Evolutionary conservation across 768 basidiomycete species (phyloP), one percentile per base, ranked within the genome.

Genomic region (Neoboletus magnificus): DNA sequence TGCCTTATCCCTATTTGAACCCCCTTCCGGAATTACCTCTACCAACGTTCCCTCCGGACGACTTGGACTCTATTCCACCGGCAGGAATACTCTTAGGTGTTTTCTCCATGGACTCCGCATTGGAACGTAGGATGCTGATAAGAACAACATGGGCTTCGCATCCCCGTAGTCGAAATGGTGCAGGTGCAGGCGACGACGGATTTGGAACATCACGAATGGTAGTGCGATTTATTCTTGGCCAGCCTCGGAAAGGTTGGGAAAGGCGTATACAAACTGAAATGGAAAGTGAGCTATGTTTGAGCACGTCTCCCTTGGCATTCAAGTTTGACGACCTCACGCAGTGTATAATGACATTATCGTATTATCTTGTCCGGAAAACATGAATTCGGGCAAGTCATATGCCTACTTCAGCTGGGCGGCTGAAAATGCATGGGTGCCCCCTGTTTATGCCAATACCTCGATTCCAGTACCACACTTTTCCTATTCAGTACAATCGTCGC

Each of bases 371-470:
- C 66, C 82, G 11, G 96, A 98, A 74, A 97, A 98, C 71, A 98
- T 98, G 96, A 98, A 98, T 72, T 76, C 81, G 46, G 96, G 96
- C 54, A 98, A 98, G 73, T 90, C 91, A 5, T 80, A 96, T 66
- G 83, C 87, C 2, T 98, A 87, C 75, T 98, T 94, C 76, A 82
- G 84, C 15, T 98, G 96, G 96, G 92, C 95, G 5, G 83, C 91
- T 36, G 82, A 86, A 65, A 86, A 91, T 62, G 93, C 93, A 11
- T 93, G 91, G 82, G 93, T 98, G 0, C 93, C 93, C 40, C 86
- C 90, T 20, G 76, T 88, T 37, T 86, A 87, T 66, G 70, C 72
- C 61, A 74, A 80, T 59, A 73, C 76, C 48, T 74, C 77, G 37
- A 64, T 72, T 35, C 70, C 74, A 4, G 60, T 62, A 25, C 81